Evolutionary conservation across 75 land plant genomes (phyloP).

Genomic region (Adiantum capillusveneris): DNA sequence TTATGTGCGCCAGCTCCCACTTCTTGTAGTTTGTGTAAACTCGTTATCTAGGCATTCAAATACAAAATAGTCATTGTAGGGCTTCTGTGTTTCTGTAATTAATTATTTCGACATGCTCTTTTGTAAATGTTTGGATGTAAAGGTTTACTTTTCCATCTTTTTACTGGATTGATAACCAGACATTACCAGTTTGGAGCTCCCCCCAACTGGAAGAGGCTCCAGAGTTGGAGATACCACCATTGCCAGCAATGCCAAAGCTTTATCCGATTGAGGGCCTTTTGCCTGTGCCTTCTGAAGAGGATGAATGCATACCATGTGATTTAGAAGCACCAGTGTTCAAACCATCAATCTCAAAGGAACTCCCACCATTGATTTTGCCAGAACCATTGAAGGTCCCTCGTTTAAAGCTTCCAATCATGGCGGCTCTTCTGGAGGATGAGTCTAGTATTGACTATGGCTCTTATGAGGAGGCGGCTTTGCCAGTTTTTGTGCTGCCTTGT

Average conservation of each 20-base stretch:
- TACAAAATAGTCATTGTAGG: no score
- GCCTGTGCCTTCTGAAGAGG: slow-evolving; percentile 12
- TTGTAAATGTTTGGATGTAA: no score
- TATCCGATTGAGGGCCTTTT: slow-evolving; percentile 15
- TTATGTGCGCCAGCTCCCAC: no score
- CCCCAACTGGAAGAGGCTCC: slow-evolving; percentile 10
- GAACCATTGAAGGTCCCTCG: slow-evolving; percentile 6
- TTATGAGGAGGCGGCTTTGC: slow-evolving; percentile 10
- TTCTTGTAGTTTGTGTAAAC: no score
- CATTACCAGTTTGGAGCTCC: slow-evolving; percentile 7
- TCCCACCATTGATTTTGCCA: slow-evolving; percentile 9
- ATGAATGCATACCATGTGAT: slow-evolving; percentile 5
- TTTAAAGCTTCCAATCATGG: slow-evolving; percentile 9
- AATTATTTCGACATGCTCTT: no score
- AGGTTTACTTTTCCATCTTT: not conserved
- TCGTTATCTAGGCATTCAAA: no score
- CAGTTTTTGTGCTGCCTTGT: slow-evolving; percentile 1
- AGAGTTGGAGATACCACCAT: slow-evolving; percentile 6
- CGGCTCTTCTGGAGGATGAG: slow-evolving; percentile 13
- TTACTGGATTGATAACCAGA: not conserved
- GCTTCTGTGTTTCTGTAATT: no score
- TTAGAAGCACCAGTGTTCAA: slow-evolving; percentile 4
- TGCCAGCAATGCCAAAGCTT: slow-evolving; percentile 9
- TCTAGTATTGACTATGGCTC: slow-evolving; percentile 7
- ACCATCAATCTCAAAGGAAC: slow-evolving; percentile 6